Base-by-base conservation (phyloP, 208 protist species). In the Jaenimonas drosophilae region DNA sequence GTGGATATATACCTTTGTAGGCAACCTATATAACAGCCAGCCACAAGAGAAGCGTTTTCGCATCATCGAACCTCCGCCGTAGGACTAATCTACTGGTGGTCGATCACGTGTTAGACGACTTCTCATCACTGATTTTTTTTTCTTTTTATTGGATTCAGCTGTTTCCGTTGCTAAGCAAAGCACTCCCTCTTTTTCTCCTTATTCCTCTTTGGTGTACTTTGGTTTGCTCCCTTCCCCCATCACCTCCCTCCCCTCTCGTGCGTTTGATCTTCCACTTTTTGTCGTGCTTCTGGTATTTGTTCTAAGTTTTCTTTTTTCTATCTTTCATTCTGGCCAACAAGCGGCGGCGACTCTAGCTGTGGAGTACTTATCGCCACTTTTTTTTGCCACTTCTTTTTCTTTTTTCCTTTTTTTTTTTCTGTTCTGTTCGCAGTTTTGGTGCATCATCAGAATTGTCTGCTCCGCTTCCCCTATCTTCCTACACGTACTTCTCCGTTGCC, bases 231-330 rank as follows among this genome's bases (percentile, higher is more conserved):
- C 39, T 42, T 42, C 52, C 40, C 45, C n/a, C 27, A 39, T 41
- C 21, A 44, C 29, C 33, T 48, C 44, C 14, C 33, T 33, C 27
- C 21, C 38, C 29, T 39, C 16, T 34, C 9, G 14, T 24, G 14
- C 49, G 4, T 56, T 19, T 33, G 25, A 28, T 38, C 49, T 57
- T 48, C 46, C 11, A 48, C 29, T 54, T 48, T 26, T 59, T 42
- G 4, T 47, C 30, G 19, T 12, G 16, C 33, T 7, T 58, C 21
- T 44, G 1, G n/a, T n/a, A n/a, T n/a, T n/a, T n/a, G n/a, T n/a
- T n/a, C n/a, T n/a, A n/a, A n/a, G n/a, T n/a, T n/a, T n/a, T n/a
- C n/a, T n/a, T n/a, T n/a, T n/a, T n/a, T n/a, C n/a, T n/a, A n/a
- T n/a, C n/a, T n/a, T n/a, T n/a, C n/a, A n/a, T n/a, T n/a, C n/a